Evolutionary conservation across 768 basidiomycete species (phyloP).

Genomic region (Trametes cinnabarina): DNA sequence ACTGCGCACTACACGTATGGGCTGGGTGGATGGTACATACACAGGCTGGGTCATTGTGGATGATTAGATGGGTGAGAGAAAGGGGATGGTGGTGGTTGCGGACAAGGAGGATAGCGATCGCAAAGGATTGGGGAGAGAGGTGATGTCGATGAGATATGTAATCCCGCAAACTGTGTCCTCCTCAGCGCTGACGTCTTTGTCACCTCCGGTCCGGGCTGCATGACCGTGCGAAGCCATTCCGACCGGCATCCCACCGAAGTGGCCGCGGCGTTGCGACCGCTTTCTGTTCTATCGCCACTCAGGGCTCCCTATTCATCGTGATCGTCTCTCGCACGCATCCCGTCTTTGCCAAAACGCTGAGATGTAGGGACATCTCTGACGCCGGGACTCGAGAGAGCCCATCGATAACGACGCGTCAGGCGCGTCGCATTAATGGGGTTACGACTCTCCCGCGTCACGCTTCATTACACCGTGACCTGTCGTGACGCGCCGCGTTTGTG

Average conservation of each 20-base stretch:
- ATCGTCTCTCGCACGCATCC: too few relatives aligned
- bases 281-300: too few relatives aligned
- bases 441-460: neutral
- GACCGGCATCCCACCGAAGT: conserved; percentile 2
- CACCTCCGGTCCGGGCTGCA: conserved; percentile 24
- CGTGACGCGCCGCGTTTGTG: conserved; percentile 20
- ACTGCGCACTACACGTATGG: conserved; percentile 21
- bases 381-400: too few relatives aligned
- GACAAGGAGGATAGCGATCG: conserved; percentile 19
- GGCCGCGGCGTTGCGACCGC: too few relatives aligned
- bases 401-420: conserved; percentile 18
- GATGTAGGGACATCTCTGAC: too few relatives aligned
- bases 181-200: conserved; percentile 24
- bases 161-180: neutral
- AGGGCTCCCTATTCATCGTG: too few relatives aligned
- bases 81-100: conserved; percentile 28
- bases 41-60: conserved; percentile 43
- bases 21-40: conserved; percentile 40
- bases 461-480: conserved; percentile 14
- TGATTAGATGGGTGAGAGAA: conserved; percentile 35
- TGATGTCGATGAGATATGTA: conserved; percentile 33
- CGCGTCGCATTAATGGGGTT: neutral
- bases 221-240: conserved; percentile 22
- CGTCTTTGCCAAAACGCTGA: too few relatives aligned
- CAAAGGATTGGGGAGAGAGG: conserved; percentile 14